Evolutionary conservation across 2,329 filamentous ascomycete species (phyloP), one percentile per base, ranked within the genome.

Genomic region (Paraphaeosphaeria sporulosa): DNA sequence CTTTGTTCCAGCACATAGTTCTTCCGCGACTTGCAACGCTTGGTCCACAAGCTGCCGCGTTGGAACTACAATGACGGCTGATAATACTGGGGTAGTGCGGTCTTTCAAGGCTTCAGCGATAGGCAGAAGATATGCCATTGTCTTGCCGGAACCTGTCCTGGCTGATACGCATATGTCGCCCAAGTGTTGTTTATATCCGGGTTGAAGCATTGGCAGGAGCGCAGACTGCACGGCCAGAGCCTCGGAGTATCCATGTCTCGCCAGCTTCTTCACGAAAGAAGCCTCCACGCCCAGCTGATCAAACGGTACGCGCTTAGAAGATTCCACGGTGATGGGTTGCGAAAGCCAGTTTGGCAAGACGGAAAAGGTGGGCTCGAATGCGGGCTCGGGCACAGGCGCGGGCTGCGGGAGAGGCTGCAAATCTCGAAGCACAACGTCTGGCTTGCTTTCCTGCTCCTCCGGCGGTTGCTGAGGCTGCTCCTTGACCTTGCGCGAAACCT

Each of bases 91-190:
- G 12, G 88, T 84, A 23, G 81, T 80, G 15, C 85, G 85, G 34
- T 86, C 82, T 65, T 90, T 89, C 51, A 99, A 81, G 53, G 90
- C 89, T 48, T 93, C 87, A 4, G 96, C 85, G 60, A 99, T 88
- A 0, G 95, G 95, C 2, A 99, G 81, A 0, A 94, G 87, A 71
- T 99, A 99, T 0, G 94, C 91, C 17, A 99, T 78, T 0, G 95
- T 99, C 76, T 99, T 99, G 58, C 95, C 95, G 0, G 95, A 98
- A 9, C 95, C 95, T 0, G 95, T 99, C 1, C 94, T 91, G 0
- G 96, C 95, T 8, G 93, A 95, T 2, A 99, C 89, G 47, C 96
- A 90, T 4, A 99, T 79, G 75, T 99, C 95, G 5, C 92, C 91
- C 1, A 86, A 80, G 38, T 88, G 84, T 38, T 85, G 81, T 58